Percentiles rank a stretch among this genome's conserved stretches.
Conservation (phyloP, 2,329 filamentous ascomycete genomes). For the Penicillium polonicum region DNA sequence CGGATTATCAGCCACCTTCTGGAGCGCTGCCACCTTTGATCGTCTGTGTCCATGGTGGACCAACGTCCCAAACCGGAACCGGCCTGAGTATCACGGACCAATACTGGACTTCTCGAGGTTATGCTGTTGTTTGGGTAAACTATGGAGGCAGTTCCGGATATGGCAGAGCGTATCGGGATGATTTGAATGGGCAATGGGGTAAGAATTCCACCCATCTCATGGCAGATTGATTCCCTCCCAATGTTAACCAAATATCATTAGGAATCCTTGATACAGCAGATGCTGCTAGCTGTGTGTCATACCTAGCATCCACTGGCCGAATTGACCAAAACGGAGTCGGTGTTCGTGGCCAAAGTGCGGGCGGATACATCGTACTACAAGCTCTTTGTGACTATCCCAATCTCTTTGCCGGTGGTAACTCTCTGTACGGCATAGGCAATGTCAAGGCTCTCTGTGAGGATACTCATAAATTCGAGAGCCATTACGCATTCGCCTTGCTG, state of each 20-base stretch:
- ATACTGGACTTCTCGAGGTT: slow-evolving; percentile 55
- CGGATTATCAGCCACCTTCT: slow-evolving; percentile 39
- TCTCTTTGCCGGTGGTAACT: slow-evolving; percentile 44
- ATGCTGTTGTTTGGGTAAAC: slow-evolving; percentile 51
- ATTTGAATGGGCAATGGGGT: slow-evolving; percentile 51
- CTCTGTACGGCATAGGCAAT: slow-evolving; percentile 52
- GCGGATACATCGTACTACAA: slow-evolving; percentile 54
- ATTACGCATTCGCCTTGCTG: slow-evolving; percentile 49
- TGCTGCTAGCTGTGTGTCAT: slow-evolving; percentile 45
- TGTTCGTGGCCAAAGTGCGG: slow-evolving; percentile 51
- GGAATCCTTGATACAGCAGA: slow-evolving; percentile 49
- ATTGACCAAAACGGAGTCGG: slow-evolving; percentile 44
- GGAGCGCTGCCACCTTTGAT: slow-evolving; percentile 51
- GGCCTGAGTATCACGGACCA: slow-evolving; percentile 48
- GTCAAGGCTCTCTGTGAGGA: slow-evolving; percentile 44
- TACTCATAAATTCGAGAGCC: slow-evolving; percentile 56
- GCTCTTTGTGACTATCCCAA: slow-evolving; percentile 35
- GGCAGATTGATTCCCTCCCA: too few relatives aligned
- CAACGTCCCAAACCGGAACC: slow-evolving; percentile 45
- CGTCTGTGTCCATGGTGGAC: slow-evolving; percentile 33
- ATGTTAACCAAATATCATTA: neutral
- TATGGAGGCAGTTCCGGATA: slow-evolving; percentile 54
- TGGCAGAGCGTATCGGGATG: slow-evolving; percentile 49
- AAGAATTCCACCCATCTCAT: slow-evolving; percentile 14
- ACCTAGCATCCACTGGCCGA: slow-evolving; percentile 39